Evolutionary conservation across 208 protist species (phyloP), one percentile per base, ranked within the genome.

Genomic region (Borovskyia barvae): DNA sequence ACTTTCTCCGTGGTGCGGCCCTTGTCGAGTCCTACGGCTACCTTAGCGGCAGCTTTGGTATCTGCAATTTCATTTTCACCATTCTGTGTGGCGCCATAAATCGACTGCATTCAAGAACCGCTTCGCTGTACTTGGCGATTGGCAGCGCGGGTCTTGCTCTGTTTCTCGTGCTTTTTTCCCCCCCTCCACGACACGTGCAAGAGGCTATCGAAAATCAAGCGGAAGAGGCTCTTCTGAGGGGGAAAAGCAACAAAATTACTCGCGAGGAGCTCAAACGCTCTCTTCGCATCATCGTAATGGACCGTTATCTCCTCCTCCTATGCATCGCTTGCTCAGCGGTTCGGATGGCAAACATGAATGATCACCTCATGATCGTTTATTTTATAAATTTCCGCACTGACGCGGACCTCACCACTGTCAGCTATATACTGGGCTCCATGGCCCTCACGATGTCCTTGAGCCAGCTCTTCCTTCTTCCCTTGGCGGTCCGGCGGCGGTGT

Each of bases 331-430:
- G 51, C 43, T 51, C 49, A 7, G 49, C 80, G 28, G 43, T 77
- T 22, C 71, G 68, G n/a, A 49, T 77, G 46, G 64, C 58, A 24
- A 82, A 66, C 29, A 69, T 80, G 47, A 77, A 75, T 36, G 68
- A 63, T 20, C 59, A 75, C 36, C 54, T 77, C 52, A 79, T 86
- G 68, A 39, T 77, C 7, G 75, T 86, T 15, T 58, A 71, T 7
- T 86, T 80, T 58, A 55, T 77, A 3, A 50, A 57, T 20, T 78
- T 46, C 42, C 63, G 80, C 30, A 45, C 80, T 22, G 36, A 54
- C 14, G 80, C 63, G 56, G 61, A 47, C 41, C 17, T 77, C n/a
- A 59, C 60, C 0, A 60, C 72, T 36, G 58, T 77, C 33, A 70
- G 75, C 57, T 50, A 74, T 25, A 29, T 75, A 32, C 51, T 72